Evolutionary conservation across 768 basidiomycete species (phyloP), one percentile per base, ranked within the genome.

Genomic region (Naganishia antarctica): DNA sequence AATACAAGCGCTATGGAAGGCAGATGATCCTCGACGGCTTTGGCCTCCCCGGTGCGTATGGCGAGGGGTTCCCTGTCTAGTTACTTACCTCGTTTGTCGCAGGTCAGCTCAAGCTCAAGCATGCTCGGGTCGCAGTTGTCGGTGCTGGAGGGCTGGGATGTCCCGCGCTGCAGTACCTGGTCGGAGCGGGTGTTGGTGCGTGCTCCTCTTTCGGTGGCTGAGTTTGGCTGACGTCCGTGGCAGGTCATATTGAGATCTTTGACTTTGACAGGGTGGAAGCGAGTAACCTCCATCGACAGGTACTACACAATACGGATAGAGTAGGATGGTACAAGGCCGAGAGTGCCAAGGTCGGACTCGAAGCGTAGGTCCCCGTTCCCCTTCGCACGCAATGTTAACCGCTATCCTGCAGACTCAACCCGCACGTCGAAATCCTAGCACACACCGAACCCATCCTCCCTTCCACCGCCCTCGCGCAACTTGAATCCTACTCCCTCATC

Each of bases 91-190:
- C n/a, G 2, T 13, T 31, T 37, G 18, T 9, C 6, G 7, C 60
- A 93, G 94, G 89, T 21, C 94, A 98, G 76, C 76, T 91, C 44
- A 90, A 86, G 75, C 80, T 99, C 11, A 85, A 85, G 65, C 71
- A 80, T 8, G 84, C 91, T 0, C 85, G 86, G 2, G 86, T 93
- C 1, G 85, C 86, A 16, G 90, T 98, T 3, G 84, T 97, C 3
- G 96, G 96, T 28, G 96, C 93, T 16, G 96, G 96, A 0, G 96
- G 96, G 9, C 82, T 99, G 13, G 96, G 96, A 12, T 98, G 96
- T 76, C 92, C 96, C 49, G 90, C 90, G 43, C 81, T 99, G 48
- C 91, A 96, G 73, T 96, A 98, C 76, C 84, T 99, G 12, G 90
- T 85, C 4, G 90, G 91, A 7, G 88, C 90, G 15, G 96, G 96